A percentile compares a stretch with the other conserved stretches of the same genome.
These are phyloP conservation scores for Auricularia cornea DNA, from an alignment of 768 basidiomycete genomes.

Conservation along the genomic window DNA sequence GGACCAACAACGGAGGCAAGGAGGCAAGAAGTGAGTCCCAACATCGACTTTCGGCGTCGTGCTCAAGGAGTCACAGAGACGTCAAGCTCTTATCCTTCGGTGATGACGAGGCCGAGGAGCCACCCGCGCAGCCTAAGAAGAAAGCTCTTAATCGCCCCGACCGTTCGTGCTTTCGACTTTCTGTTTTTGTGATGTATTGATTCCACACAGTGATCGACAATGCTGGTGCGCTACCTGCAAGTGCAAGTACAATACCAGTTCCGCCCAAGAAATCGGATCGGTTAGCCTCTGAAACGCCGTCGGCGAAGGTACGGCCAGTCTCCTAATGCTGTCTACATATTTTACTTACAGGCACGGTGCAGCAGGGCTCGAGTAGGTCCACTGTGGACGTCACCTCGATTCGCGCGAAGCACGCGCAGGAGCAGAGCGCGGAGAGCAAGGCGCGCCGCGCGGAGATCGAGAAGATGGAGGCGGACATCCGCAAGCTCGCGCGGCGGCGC, in stretches of 20 bases:
- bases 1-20: slow-evolving; percentile 57
- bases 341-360: too few species aligned
- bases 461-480: slow-evolving; percentile 83
- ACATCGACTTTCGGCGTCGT: not conserved
- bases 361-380: too few species aligned
- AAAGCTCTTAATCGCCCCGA: slow-evolving; percentile 80
- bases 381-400: slow-evolving; percentile 55
- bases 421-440: slow-evolving; percentile 55
- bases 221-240: slow-evolving; percentile 16
- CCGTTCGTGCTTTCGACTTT: slow-evolving; percentile 39
- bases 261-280: slow-evolving; percentile 8
- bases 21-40: slow-evolving; percentile 75
- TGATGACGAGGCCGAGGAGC: slow-evolving; percentile 58
- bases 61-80: slow-evolving; percentile 45
- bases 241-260: slow-evolving; percentile 11
- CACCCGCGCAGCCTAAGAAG: slow-evolving; percentile 52
- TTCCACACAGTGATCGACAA: slow-evolving; percentile 32
- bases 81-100: slow-evolving; percentile 86
- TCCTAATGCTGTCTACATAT: too few species aligned
- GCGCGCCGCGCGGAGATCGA: slow-evolving; percentile 69
- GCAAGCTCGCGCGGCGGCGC: slow-evolving; percentile 58
- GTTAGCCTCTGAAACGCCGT: not conserved
- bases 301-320: not conserved
- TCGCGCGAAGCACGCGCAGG: slow-evolving; percentile 64
- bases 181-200: too few species aligned